Evolutionary conservation across 129 eudicot species (phyloP), one percentile per base, ranked within the genome.

Genomic region (Dittrichia graveolens): DNA sequence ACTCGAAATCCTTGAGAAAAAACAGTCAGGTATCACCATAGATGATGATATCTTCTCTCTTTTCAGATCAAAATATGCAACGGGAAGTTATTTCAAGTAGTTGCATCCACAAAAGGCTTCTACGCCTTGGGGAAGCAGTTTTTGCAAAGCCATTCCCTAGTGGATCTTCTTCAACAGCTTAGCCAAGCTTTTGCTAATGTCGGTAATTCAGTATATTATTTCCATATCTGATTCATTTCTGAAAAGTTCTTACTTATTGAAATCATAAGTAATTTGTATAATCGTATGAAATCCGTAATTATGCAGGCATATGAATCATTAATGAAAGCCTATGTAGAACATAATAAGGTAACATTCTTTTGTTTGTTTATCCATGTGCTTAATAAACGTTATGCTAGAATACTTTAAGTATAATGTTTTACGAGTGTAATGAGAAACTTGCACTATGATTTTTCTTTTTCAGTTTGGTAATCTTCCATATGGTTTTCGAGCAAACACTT

Each of bases 391-490:
- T 75, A 19, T 16, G 19, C 63, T 45, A 7, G 2, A 5, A 61
- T 59, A 24, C 62, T 53, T 65, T 2, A 3, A 71, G 40, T 15
- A 52, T 81, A 50, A 72, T 81, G 61, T 54, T 56, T 63, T 68
- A 64, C 24, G 35, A 75, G 75, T 56, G 44, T 69, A 70, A 37
- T 42, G 73, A 59, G 64, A 75, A 77, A 53, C 64, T 70, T 3
- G 48, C 50, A 58, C 38, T 66, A 12, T 77, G 38, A 43, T 37
- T 46, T 18, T 63, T 24, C 31, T 37, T 46, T 80, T 86, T 69
- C 97, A 95, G 99, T 95, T 95, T 85, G 99, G 99, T 34, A 95
- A 95, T 76, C 99, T 95, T 83, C 99, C 99, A 44, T 95, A 90
- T 67, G 99, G 97, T 57, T 95, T 95, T 77, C 99, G 99, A 16